Base-by-base conservation (phyloP, 2,329 filamentous ascomycete genomes). In the Cladophialophora yegresii region DNA sequence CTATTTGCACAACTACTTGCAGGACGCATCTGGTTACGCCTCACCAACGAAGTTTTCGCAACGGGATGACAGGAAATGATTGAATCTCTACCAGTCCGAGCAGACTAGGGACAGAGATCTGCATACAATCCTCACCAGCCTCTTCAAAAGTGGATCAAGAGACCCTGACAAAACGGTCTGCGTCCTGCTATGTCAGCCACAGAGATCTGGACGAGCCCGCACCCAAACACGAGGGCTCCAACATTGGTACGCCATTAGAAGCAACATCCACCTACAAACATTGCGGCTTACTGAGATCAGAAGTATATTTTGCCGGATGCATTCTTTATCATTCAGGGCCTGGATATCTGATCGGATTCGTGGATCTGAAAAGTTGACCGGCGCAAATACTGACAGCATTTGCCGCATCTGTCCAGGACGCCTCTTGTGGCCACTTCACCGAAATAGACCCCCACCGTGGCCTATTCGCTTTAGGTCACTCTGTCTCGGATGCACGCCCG, bases 161-260 rank as follows among this genome's bases (percentile, higher is more conserved):
- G 8, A 3, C 12, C 47, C 57, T 58, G 60, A 51, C 51, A 51
- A 43, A 58, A 47, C 23, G 49, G 9, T 12, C 58, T 30, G 49
- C 43, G 43, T 45, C 22, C 49, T 50, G 28, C 53, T 53, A 43
- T 50, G 53, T 55, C 45, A 58, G 40, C 36, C 63, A 51, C 20
- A 13, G 36, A 8, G 13, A 33, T 49, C 8, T n/a, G 13, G n/a
- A 45, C 36, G 36, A 43, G 13, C 26, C 16, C 10, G 22, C 12
- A 47, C 12, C 30, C 30, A 23, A 54, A 58, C 36, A 33, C 55
- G 30, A 47, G 12, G 28, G 36, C 16, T 43, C 3, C 13, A 43
- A 43, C 36, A n/a, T 43, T 43, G 16, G 16, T 43, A 20, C 36
- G 36, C 36, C 6, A n/a, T 43, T 16, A 16, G n/a, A 49, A n/a